Evolutionary conservation across 1,284 basidiomycete species (phyloP), one percentile per base, ranked within the genome.

Genomic region (Cronartium quercuum): DNA sequence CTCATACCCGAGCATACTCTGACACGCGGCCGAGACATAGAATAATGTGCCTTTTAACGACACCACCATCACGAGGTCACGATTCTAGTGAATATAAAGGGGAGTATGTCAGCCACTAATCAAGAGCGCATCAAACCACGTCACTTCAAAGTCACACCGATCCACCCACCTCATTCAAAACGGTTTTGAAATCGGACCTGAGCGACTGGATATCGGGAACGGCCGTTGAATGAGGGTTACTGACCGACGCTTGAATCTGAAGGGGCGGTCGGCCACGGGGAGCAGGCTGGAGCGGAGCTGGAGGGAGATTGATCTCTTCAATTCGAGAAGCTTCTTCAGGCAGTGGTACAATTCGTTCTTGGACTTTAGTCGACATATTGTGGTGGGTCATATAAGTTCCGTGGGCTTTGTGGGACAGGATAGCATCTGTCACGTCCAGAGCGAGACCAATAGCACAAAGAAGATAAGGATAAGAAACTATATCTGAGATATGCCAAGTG

Each of bases 1-100:
- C 9, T 63, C 57, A 69, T 61, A 69, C 18, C 57, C 68, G 18
- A 61, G 40, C 18, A 69, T 61, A 10, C 29, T n/a, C 51, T 41
- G 29, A 34, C 68, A 69, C 18, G 57, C 42, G n/a, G 68, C 35
- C 18, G 68, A 69, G 24, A 47, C 68, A 62, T 61, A 69, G 21
- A 69, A 69, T 5, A 69, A 24, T 4, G 58, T 69, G 35, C 68
- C 68, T 62, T 69, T 69, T 15, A 69, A 42, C n/a, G 68, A 69
- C 40, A 69, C 42, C 37, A 60, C 68, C n/a, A 61, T 41, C 6
- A 63, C 42, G 18, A 69, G 37, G 62, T 69, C 68, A 34, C 44
- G 57, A 15, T 41, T 69, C 68, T 67, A 42, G 38, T 29, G 7
- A 55, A 66, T 18, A 3, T 34, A 66, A 12, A 51, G 21, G 15